Base-by-base conservation (phyloP, 116 monocot genomes). In the Dioscorea cayenensis region DNA sequence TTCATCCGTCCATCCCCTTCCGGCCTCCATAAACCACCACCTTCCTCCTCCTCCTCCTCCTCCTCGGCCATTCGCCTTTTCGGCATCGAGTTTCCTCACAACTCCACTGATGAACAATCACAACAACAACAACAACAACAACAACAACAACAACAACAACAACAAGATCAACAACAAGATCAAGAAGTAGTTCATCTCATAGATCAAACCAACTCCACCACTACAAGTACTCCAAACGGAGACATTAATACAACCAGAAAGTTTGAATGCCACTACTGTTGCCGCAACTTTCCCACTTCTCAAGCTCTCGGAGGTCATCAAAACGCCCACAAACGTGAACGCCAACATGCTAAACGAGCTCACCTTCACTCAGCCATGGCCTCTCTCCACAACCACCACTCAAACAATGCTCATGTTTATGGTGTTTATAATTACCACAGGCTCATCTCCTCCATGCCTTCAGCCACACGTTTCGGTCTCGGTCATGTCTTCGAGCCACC, bases 201-300 rank as follows among this genome's bases (percentile, higher is more conserved):
- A 43, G 18, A 7, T 7, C 36, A 19, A 49, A 17, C 35, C 10
- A 49, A 17, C 23, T 8, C 20, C 59, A 19, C 25, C 4, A 36
- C 13, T 22, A 12, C 32, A 32, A 32, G 7, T 55, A n/a, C 55
- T 55, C 13, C 14, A 5, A 55, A 66, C 12, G 66, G 65, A 16
- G 81, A 68, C 23, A 32, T 32, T 32, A 32, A 32, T 32, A 74
- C 63, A 22, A 32, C 32, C 49, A 62, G 86, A 65, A 91, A 87
- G 76, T 92, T 92, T 71, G 92, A 88, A 78, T 92, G 92, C 73
- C 92, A 88, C 84, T 92, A 92, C 79, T 92, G 92, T 85, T 84
- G 83, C 72, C 82, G 94, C 21, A 89, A 84, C 77, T 83, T 87
- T 81, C 89, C 89, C 12, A 84, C 89, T 3, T 88, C 92, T 21